phyloP scores from a whole-genome alignment of 495 filamentous ascomycete species.

The Echria macrotheca region DNA sequence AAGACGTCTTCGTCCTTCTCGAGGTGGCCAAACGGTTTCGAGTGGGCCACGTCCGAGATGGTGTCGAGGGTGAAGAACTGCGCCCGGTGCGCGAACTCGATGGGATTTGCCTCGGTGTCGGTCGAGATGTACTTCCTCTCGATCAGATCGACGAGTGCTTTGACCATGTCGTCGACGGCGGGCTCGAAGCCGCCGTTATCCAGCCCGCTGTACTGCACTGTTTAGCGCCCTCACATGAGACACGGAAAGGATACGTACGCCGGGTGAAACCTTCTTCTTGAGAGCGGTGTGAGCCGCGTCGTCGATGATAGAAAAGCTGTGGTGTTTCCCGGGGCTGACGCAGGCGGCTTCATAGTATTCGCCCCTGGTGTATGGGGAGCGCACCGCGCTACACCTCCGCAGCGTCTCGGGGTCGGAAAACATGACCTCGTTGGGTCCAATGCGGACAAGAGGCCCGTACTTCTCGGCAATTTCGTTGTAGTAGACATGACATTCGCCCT shows the following conservation, averaged over 20 bases:
- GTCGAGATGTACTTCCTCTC: slow-evolving; percentile 22
- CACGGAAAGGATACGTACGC: no score
- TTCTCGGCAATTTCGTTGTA: slow-evolving; percentile 14
- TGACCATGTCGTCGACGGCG: slow-evolving; percentile 38
- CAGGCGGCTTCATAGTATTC: slow-evolving; percentile 28
- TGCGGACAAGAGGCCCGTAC: slow-evolving; percentile 33
- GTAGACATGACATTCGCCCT: slow-evolving; percentile 8
- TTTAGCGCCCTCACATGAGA: no score
- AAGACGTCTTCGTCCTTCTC: slow-evolving; percentile 48
- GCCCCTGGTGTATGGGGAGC: slow-evolving; percentile 27
- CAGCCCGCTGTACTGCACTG: background rate
- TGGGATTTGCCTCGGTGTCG: slow-evolving; percentile 34
- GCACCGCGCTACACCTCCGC: slow-evolving; percentile 27
- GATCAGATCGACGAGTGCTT: slow-evolving; percentile 30
- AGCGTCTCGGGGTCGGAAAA: slow-evolving; percentile 32
- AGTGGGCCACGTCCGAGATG: slow-evolving; percentile 58
- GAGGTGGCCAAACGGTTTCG: slow-evolving; percentile 57
- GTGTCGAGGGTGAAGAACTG: slow-evolving; percentile 54
- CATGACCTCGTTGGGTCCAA: slow-evolving; percentile 39
- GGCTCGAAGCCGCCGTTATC: background rate
- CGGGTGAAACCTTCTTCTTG: background rate
- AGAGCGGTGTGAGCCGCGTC: background rate
- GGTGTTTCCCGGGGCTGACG: slow-evolving; percentile 6
- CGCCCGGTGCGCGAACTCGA: slow-evolving; percentile 47
- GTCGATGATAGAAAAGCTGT: slow-evolving; percentile 13